Evolutionary conservation across 1,284 basidiomycete species (phyloP).

Genomic region (Xanthoconium separans): DNA sequence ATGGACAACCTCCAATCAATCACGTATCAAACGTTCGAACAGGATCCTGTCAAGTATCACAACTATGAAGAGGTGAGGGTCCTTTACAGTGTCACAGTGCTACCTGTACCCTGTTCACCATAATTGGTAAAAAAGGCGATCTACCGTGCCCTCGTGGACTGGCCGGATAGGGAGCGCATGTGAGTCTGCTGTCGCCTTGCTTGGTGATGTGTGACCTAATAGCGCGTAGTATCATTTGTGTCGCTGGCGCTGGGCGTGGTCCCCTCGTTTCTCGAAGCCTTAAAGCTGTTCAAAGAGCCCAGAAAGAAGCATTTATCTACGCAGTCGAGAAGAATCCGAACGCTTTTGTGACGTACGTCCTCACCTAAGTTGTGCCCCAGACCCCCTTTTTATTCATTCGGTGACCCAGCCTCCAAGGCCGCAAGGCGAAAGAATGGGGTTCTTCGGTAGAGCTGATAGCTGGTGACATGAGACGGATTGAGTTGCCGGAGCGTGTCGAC

Average conservation of each 20-base stretch:
- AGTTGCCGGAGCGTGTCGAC: constrained; percentile 84
- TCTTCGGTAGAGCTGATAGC: constrained; percentile 78
- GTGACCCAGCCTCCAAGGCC: constrained; percentile 70
- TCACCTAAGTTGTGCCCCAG: constrained; percentile 4
- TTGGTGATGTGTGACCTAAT: constrained; percentile 22
- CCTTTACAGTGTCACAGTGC: constrained; percentile 3
- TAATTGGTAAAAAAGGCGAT: constrained; percentile 63
- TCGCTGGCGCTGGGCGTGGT: constrained; percentile 95
- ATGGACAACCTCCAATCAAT: constrained; percentile 96
- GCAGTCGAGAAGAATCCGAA: constrained; percentile 97
- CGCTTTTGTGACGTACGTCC: constrained; percentile 84
- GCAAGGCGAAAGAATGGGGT: constrained; percentile 83
- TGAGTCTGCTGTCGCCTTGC: constrained; percentile 33
- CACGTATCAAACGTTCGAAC: constrained; percentile 97
- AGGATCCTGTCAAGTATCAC: constrained; percentile 95
- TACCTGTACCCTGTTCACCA: constrained; percentile 10
- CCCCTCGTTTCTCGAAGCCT: constrained; percentile 90
- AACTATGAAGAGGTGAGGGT: constrained; percentile 86
- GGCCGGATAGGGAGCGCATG: constrained; percentile 58
- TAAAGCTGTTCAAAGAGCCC: constrained; percentile 72
- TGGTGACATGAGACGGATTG: constrained; percentile 90
- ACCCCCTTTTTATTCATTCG: constrained; percentile 21
- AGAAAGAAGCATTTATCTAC: constrained; percentile 69
- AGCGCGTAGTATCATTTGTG: constrained; percentile 68
- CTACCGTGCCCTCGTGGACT: constrained; percentile 76